Evolutionary conservation across 1,284 basidiomycete species (phyloP).

Genomic region (Ustanciosporium gigantosporum): DNA sequence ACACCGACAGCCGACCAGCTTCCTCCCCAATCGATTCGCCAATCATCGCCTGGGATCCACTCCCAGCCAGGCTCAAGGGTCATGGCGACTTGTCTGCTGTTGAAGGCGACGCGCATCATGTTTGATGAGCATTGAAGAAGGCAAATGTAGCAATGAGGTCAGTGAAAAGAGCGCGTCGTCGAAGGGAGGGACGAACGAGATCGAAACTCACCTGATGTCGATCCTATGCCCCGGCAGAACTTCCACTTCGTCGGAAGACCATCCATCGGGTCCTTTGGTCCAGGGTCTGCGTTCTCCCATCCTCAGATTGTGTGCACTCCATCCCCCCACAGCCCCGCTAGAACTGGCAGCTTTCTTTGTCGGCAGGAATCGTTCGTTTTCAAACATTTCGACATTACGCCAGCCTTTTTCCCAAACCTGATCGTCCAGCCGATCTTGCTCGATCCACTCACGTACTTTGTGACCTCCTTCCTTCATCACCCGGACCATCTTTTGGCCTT

Average conservation of each 20-base stretch:
- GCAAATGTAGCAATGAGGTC: conserved; percentile 8
- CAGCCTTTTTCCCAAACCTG: conserved; percentile 55
- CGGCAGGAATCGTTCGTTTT: conserved; percentile 47
- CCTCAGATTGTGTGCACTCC: conserved; percentile 40
- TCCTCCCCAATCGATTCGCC: conserved; percentile 60
- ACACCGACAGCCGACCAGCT: conserved; percentile 55
- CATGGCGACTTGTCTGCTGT: conserved; percentile 51
- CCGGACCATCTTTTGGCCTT: conserved; percentile 31
- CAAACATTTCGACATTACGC: conserved; percentile 57
- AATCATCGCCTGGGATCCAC: conserved; percentile 57
- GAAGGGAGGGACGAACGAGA: too few relatives aligned
- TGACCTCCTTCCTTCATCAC: conserved; percentile 30
- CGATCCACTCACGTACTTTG: conserved; percentile 48
- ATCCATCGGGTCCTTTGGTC: conserved; percentile 56
- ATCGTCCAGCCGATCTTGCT: conserved; percentile 54
- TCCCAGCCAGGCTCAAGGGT: conserved; percentile 53
- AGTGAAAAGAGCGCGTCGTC: too few relatives aligned
- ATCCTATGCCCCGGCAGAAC: conserved; percentile 35
- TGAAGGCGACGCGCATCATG: too few relatives aligned
- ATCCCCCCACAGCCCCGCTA: conserved; percentile 27
- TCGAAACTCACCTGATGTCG: conserved; percentile 39
- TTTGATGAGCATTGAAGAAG: not conserved
- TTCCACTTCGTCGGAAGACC: conserved; percentile 39
- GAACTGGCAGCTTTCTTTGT: conserved; percentile 10
- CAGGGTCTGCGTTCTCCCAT: conserved; percentile 49